Percentiles rank a stretch among this genome's conserved stretches.
Conservation (phyloP, 441 rosid genomes). For the Jatropha multifida region DNA sequence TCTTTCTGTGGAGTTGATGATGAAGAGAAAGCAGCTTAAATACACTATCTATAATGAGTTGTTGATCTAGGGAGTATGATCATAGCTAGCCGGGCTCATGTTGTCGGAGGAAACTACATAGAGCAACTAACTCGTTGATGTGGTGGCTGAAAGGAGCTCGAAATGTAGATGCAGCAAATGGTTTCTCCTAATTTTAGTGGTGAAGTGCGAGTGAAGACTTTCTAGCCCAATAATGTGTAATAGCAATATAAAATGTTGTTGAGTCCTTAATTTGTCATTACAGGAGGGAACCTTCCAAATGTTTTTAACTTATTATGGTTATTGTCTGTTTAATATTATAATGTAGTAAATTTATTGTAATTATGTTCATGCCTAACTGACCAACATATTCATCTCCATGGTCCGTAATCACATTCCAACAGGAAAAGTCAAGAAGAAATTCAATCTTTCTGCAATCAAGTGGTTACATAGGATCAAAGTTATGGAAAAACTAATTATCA, state of each 20-base stretch:
- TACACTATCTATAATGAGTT: neutral
- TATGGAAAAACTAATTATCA: neutral
- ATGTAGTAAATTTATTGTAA: constrained; percentile 4
- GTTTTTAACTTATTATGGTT: constrained; percentile 6
- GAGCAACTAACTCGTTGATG: constrained; percentile 19
- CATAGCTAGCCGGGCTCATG: constrained; percentile 11
- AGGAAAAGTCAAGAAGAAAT: neutral
- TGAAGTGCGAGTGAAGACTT: neutral
- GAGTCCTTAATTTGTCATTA: constrained; percentile 9
- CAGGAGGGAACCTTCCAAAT: constrained; percentile 14
- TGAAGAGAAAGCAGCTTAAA: constrained; percentile 5
- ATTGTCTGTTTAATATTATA: constrained; percentile 14
- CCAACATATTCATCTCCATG: constrained; percentile 1
- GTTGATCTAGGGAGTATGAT: neutral
- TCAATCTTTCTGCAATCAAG: neutral
- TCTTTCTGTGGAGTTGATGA: constrained; percentile 23
- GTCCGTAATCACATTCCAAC: neutral
- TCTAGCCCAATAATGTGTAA: constrained; percentile 10
- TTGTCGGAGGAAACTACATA: constrained; percentile 15
- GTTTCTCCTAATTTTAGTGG: constrained; percentile 23
- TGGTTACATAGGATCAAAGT: neutral
- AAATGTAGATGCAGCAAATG: neutral
- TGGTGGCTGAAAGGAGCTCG: constrained; percentile 11
- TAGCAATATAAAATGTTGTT: constrained; percentile 6
- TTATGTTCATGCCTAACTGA: neutral